Percentiles rank a stretch among this genome's conserved stretches.
Evolutionary conservation across 805 yeast genomes (phyloP).

Genomic region (Candida orba): DNA sequence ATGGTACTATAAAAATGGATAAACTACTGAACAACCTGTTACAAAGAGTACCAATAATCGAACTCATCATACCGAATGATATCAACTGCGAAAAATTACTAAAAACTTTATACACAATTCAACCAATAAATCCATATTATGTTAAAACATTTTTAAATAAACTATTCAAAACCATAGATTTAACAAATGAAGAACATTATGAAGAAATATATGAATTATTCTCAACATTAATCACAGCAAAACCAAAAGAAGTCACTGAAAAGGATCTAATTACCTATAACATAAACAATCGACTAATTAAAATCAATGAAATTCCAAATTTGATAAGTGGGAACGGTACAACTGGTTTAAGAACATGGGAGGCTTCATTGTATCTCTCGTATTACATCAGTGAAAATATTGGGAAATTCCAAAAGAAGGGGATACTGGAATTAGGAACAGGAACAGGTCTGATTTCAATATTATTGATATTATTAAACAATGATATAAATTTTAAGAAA

Average conservation of each 20-base stretch:
- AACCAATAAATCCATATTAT: conserved; percentile 43
- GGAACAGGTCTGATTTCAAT: conserved; percentile 84
- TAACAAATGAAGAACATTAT: conserved; percentile 36
- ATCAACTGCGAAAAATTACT: conserved; percentile 16
- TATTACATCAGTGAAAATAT: conserved; percentile 33
- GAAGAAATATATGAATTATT: conserved; percentile 32
- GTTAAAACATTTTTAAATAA: conserved; percentile 33
- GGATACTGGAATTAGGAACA: conserved; percentile 70
- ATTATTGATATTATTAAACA: conserved; percentile 12
- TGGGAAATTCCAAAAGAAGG: conserved; percentile 16
- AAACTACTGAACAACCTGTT: conserved; percentile 11
- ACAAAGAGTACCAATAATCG: conserved; percentile 18
- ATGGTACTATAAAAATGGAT: conserved; percentile 8
- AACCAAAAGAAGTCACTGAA: conserved; percentile 21
- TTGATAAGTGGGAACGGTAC: conserved; percentile 70
- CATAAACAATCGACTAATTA: conserved; percentile 19
- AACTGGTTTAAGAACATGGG: conserved; percentile 92
- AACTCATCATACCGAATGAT: conserved; percentile 8
- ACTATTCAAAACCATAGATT: conserved; percentile 26
- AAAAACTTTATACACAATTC: conserved; percentile 14
- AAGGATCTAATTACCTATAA: conserved; percentile 27
- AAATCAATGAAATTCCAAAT: conserved; percentile 53
- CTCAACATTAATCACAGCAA: conserved; percentile 20
- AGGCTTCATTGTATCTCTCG: conserved; percentile 69
- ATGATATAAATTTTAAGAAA: conserved; percentile 10